Evolutionary conservation across 768 basidiomycete species (phyloP).

Genomic region (Austroboletus festivus): DNA sequence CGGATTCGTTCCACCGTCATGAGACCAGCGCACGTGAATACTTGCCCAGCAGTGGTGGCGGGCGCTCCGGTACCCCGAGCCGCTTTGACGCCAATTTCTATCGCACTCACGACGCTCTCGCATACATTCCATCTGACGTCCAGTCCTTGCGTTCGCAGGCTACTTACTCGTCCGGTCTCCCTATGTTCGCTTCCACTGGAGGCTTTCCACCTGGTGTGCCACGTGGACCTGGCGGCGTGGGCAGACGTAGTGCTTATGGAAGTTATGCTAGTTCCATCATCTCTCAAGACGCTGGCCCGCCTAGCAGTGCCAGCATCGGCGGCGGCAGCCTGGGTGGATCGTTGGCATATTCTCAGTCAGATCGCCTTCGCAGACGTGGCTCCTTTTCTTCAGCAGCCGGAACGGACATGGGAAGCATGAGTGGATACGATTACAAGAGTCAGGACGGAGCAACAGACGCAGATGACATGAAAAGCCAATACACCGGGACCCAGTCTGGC

Average conservation of each 20-base stretch:
- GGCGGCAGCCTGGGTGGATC: constrained; percentile 46
- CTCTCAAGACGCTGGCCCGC: constrained; percentile 83
- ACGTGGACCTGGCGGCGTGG: constrained; percentile 54
- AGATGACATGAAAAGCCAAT: constrained; percentile 89
- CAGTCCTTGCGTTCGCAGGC: constrained; percentile 97
- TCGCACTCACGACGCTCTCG: constrained; percentile 88
- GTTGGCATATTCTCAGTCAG: constrained; percentile 88
- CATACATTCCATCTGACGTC: constrained; percentile 92
- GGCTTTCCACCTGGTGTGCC: constrained; percentile 68
- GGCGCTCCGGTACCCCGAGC: constrained; percentile 84
- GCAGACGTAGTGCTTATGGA: constrained; percentile 73
- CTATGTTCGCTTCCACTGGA: constrained; percentile 71
- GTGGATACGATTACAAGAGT: constrained; percentile 82
- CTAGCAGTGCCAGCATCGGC: constrained; percentile 55
- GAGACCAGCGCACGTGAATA: constrained; percentile 90
- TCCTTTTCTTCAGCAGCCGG: constrained; percentile 78
- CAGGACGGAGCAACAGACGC: constrained; percentile 77
- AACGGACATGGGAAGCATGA: constrained; percentile 73
- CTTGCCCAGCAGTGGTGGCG: constrained; percentile 37
- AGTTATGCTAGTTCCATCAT: constrained; percentile 89
- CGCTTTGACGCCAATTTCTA: constrained; percentile 97
- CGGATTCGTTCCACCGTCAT: constrained; percentile 92
- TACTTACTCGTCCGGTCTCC: constrained; percentile 89
- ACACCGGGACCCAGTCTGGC: constrained; percentile 80
- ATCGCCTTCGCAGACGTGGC: constrained; percentile 73